Base-by-base conservation (phyloP, 129 eudicot genomes). In the Ambrosia artemisiifolia region DNA sequence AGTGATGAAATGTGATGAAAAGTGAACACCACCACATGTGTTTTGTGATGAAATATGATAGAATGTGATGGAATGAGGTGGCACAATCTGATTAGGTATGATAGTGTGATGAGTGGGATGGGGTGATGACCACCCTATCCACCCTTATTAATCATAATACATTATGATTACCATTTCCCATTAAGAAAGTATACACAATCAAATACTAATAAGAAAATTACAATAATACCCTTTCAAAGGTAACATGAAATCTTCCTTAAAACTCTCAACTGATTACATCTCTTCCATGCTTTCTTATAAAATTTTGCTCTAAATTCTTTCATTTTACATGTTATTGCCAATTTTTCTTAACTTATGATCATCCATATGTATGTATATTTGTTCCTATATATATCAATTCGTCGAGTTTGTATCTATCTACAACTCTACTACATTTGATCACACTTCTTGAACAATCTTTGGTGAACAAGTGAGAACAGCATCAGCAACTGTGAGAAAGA, bases 401-500 rank as follows among this genome's bases (percentile, higher is more conserved):
- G 68, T 74, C 16, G 55, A 75, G 67, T 30, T 69, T 57, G 51
- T 17, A 63, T 70, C 77, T 17, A 63, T 70, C 77, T 63, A 78
- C 76, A 62, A 38, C 66, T 62, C 72, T 40, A 32, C 60, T 33
- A 2, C 11, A 24, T 1, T 38, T 38, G 20, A 42, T 63, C 10
- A 78, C 13, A 78, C 82, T 44, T 71, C 77, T 67, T 82, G 81
- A 65, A 70, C 68, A 34, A 79, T 65, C 76, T 84, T 84, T 6
- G 89, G 92, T 38, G 84, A 73, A 75, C 85, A 82, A 5, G 89
- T 82, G 35, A 69, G 55, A 46, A 89, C 84, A 14, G 92, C 96
- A 75, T 89, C 89, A 53, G 79, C 92, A 7, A 86, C 92, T 0
- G 86, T 86, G 47, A 86, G 84, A 68, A 86, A 89, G 44, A 89